These are phyloP conservation scores for Polyplosphaeria fusca DNA, from an alignment of 495 filamentous ascomycete species.

Conservation along the genomic window DNA sequence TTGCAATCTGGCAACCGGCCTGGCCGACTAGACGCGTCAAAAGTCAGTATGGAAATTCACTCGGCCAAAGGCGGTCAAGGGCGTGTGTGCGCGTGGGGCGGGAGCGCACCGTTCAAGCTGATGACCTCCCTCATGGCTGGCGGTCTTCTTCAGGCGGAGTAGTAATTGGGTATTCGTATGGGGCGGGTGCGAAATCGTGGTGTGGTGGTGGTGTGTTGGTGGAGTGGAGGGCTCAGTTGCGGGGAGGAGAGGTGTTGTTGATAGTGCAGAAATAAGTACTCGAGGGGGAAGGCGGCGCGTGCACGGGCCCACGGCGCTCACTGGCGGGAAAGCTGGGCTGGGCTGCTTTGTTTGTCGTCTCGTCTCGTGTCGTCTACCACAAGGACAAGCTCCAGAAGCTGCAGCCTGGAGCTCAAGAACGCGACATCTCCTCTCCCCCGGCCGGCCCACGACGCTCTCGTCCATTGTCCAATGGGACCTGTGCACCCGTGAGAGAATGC, in stretches of 20 bases:
- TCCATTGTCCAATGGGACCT: constrained; percentile 9
- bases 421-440: too few species aligned
- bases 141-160: constrained; percentile 9
- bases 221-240: constrained; percentile 26
- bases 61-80: constrained; percentile 36
- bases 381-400: constrained; percentile 2
- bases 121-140: constrained; percentile 93
- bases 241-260: neutral
- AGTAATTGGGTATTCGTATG: constrained; percentile 21
- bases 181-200: neutral
- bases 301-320: neutral
- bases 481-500: neutral
- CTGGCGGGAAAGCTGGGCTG: neutral
- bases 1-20: constrained; percentile 99
- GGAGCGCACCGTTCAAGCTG: constrained; percentile 87
- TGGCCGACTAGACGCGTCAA: constrained; percentile 77
- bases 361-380: neutral
- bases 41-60: constrained; percentile 33
- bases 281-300: neutral
- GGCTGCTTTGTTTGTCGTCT: neutral
- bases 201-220: constrained; percentile 26
- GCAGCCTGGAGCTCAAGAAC: constrained; percentile 19
- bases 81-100: constrained; percentile 33
- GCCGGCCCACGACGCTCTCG: neutral
- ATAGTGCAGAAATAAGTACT: neutral